Evolutionary conservation across 805 yeast species (phyloP).

Genomic region (Candida boleticola): DNA sequence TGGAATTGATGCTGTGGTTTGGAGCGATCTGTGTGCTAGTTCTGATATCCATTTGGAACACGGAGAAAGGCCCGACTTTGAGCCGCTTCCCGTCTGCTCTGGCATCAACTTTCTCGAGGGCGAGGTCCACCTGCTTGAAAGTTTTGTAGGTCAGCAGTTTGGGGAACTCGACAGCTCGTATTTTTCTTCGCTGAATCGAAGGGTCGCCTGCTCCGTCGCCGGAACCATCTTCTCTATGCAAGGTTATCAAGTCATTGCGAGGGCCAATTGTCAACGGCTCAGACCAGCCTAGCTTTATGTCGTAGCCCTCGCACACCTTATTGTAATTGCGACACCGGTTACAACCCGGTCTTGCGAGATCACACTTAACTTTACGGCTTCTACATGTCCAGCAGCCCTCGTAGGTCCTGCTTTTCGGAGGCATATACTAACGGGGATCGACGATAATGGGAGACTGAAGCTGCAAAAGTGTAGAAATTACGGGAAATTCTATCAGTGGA

Average conservation of each 20-base stretch:
- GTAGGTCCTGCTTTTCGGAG: constrained; percentile 34
- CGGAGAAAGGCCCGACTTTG: constrained; percentile 4
- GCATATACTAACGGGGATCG: constrained; percentile 15
- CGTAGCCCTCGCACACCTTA: constrained; percentile 49
- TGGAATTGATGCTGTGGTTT: not conserved
- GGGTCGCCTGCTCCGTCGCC: constrained; percentile 14
- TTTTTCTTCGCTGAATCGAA: constrained; percentile 41
- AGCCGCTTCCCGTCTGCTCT: not conserved
- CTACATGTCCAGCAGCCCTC: constrained; percentile 60
- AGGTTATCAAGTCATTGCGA: constrained; percentile 14
- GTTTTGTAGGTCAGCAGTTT: constrained; percentile 31
- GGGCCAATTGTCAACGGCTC: constrained; percentile 33
- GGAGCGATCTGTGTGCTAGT: not conserved
- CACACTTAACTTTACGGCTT: constrained; percentile 53
- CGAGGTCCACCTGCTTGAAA: constrained; percentile 36
- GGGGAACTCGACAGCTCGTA: constrained; percentile 45
- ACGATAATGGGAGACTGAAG: not conserved
- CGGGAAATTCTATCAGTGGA: too few species aligned
- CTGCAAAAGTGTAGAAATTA: too few species aligned
- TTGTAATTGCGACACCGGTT: constrained; percentile 45
- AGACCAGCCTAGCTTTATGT: constrained; percentile 47
- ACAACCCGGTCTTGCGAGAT: constrained; percentile 45
- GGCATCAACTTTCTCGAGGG: constrained; percentile 31
- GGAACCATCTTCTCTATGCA: not conserved
- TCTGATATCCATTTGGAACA: constrained; percentile 2